Percentiles rank a stretch among this genome's conserved stretches.
These are phyloP conservation scores for Aspergillus luchuensis DNA, from an alignment of 2,329 filamentous ascomycete species.

Conservation along the genomic window DNA sequence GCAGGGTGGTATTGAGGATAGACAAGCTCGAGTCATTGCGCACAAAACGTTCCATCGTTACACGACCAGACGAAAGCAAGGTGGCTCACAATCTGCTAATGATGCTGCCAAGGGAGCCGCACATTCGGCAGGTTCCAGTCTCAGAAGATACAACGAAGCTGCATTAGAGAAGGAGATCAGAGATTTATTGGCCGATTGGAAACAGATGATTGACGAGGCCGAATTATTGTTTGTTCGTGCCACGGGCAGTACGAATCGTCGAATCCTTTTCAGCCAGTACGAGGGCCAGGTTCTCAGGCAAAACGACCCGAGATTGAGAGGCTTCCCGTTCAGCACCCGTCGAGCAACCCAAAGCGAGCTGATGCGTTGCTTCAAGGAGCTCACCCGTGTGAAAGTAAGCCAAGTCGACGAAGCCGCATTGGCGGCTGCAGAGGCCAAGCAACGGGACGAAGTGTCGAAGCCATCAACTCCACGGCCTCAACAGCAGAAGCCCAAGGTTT, in stretches of 20 bases:
- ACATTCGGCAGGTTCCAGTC: constrained; percentile 85
- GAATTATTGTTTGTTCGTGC: constrained; percentile 88
- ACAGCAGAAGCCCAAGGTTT: constrained; percentile 60
- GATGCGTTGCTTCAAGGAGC: constrained; percentile 90
- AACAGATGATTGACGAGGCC: constrained; percentile 76
- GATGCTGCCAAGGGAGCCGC: constrained; percentile 92
- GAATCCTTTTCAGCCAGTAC: constrained; percentile 87
- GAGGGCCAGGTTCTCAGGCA: constrained; percentile 80
- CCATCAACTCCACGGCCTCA: constrained; percentile 34
- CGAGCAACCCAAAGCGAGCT: constrained; percentile 91
- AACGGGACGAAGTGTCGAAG: constrained; percentile 43
- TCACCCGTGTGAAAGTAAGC: constrained; percentile 84
- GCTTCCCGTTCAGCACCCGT: constrained; percentile 91
- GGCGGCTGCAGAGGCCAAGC: constrained; percentile 52
- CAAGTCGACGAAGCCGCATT: constrained; percentile 71
- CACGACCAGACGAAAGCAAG: constrained; percentile 93
- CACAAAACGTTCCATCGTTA: constrained; percentile 99
- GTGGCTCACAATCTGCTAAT: constrained; percentile 90
- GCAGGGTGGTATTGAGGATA: constrained; percentile 70
- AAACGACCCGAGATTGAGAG: constrained; percentile 77
- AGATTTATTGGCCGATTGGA: constrained; percentile 80
- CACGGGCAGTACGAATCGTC: constrained; percentile 80
- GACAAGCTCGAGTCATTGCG: constrained; percentile 83
- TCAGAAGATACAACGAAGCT: constrained; percentile 92
- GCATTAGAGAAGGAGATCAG: constrained; percentile 88